Percentiles rank a stretch among this genome's conserved stretches.
Evolutionary conservation across 2,329 filamentous ascomycete genomes (phyloP).

Genomic region (Monosporascus sp.): DNA sequence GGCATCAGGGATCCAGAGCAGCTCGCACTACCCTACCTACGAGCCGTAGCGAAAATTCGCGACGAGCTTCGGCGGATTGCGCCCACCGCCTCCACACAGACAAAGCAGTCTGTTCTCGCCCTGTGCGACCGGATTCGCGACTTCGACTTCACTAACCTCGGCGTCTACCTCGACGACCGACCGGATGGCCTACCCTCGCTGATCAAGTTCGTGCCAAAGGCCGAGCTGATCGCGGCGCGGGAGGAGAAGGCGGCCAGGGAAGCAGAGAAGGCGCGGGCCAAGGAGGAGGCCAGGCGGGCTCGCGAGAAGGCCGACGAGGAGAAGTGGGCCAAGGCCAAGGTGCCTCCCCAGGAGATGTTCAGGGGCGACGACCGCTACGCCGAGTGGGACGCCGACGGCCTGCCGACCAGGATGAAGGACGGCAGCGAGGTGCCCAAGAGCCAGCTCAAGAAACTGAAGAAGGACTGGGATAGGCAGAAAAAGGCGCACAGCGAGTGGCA

Average conservation of each 20-base stretch:
- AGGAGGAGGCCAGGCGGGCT: conserved; percentile 49
- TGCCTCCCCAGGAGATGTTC: conserved; percentile 52
- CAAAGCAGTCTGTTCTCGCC: conserved; percentile 66
- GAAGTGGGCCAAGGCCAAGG: conserved; percentile 53
- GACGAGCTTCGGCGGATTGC: conserved; percentile 57
- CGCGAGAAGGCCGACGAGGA: conserved; percentile 47
- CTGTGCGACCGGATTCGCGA: conserved; percentile 81
- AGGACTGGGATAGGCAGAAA: conserved; percentile 88
- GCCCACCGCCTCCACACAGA: conserved; percentile 37
- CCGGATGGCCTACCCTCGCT: conserved; percentile 62
- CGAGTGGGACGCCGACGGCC: conserved; percentile 76
- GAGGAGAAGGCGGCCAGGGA: conserved; percentile 57
- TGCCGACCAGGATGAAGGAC: conserved; percentile 72
- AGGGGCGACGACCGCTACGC: conserved; percentile 55
- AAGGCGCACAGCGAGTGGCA: conserved; percentile 67
- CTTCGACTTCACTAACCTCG: conserved; percentile 71
- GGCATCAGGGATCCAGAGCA: conserved; percentile 48
- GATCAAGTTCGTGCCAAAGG: conserved; percentile 59
- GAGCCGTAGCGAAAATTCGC: conserved; percentile 50
- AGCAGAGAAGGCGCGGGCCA: conserved; percentile 52
- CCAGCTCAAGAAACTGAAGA: conserved; percentile 73
- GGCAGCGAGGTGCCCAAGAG: conserved; percentile 79
- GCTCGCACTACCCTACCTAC: conserved; percentile 50
- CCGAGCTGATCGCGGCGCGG: conserved; percentile 51
- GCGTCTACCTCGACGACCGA: conserved; percentile 84